A percentile compares a stretch with the other conserved stretches of the same genome.
Conservation (phyloP, 257 asterid species). For the Penstemon barbatus region DNA sequence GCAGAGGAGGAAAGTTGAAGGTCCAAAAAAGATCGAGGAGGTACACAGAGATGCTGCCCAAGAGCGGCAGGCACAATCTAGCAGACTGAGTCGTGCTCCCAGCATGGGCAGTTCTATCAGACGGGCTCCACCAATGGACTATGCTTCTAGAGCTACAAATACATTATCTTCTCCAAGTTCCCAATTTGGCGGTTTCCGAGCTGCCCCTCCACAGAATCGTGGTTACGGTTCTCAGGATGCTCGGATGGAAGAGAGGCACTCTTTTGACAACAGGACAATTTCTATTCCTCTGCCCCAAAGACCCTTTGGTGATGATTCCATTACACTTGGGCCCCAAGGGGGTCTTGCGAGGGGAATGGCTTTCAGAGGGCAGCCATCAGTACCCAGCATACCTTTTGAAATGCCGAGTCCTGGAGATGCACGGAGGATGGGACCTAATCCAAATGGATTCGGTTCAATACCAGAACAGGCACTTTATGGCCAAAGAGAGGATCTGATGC, state of each 20-base stretch:
- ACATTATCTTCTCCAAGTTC: slow-evolving; percentile 62
- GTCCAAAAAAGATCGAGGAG: slow-evolving; percentile 94
- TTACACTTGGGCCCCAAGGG: slow-evolving; percentile 96
- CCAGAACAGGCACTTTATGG: slow-evolving; percentile 56
- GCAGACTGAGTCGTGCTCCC: slow-evolving; percentile 66
- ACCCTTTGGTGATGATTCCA: slow-evolving; percentile 64
- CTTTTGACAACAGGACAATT: slow-evolving; percentile 53
- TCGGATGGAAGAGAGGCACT: slow-evolving; percentile 63
- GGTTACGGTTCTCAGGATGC: slow-evolving; percentile 74
- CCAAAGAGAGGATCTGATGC: slow-evolving; percentile 66
- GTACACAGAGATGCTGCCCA: slow-evolving; percentile 97
- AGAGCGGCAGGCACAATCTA: slow-evolving; percentile 82
- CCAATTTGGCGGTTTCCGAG: slow-evolving; percentile 56
- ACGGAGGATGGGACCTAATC: slow-evolving; percentile 56
- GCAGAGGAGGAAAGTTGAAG: slow-evolving; percentile 95
- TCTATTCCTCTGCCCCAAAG: slow-evolving; percentile 60
- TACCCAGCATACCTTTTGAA: slow-evolving; percentile 40
- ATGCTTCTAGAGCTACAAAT: slow-evolving; percentile 60
- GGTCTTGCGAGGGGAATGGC: slow-evolving; percentile 90
- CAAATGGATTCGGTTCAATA: slow-evolving; percentile 56
- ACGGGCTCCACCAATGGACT: slow-evolving; percentile 73
- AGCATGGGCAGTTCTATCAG: slow-evolving; percentile 59
- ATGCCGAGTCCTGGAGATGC: slow-evolving; percentile 48
- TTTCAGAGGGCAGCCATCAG: slow-evolving; percentile 68
- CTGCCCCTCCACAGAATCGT: slow-evolving; percentile 55